Percentiles rank a stretch among this genome's conserved stretches.
Evolutionary conservation across 2,329 filamentous ascomycete genomes (phyloP).

Genomic region (Ophiognomonia clavigignenti-juglandacearum): DNA sequence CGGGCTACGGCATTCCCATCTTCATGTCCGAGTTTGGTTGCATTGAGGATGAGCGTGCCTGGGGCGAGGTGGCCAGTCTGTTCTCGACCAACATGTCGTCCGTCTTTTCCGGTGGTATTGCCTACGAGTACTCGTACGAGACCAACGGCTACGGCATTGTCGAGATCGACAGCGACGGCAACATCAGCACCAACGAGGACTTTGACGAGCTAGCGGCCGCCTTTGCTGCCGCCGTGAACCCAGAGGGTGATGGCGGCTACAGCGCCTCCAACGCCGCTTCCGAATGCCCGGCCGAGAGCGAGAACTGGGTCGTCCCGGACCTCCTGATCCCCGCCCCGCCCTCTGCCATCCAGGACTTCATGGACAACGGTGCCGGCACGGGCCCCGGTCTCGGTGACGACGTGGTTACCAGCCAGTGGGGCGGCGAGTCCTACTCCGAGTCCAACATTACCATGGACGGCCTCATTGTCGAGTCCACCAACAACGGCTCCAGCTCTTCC

Average conservation of each 20-base stretch:
- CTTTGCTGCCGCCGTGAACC: slow-evolving; percentile 43
- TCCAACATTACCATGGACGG: slow-evolving; percentile 14
- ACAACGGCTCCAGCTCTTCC: no score
- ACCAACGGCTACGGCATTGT: slow-evolving; percentile 77
- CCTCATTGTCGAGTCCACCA: slow-evolving; percentile 4
- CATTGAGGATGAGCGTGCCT: slow-evolving; percentile 73
- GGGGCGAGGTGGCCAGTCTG: slow-evolving; percentile 71
- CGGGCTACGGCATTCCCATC: slow-evolving; percentile 79
- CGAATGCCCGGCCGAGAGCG: slow-evolving; percentile 44
- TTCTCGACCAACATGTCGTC: slow-evolving; percentile 78
- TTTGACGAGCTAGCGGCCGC: slow-evolving; percentile 51
- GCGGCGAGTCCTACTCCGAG: slow-evolving; percentile 13
- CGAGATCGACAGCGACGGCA: slow-evolving; percentile 50
- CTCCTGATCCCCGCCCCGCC: slow-evolving; percentile 50
- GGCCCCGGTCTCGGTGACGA: slow-evolving; percentile 48
- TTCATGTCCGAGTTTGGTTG: slow-evolving; percentile 97
- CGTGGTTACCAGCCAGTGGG: slow-evolving; percentile 20
- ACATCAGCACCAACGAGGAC: slow-evolving; percentile 55
- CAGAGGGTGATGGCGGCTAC: slow-evolving; percentile 46
- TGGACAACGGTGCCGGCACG: slow-evolving; percentile 46
- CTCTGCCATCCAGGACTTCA: slow-evolving; percentile 43
- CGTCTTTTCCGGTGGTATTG: slow-evolving; percentile 94
- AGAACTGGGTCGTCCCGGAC: slow-evolving; percentile 46
- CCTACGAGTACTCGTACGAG: slow-evolving; percentile 91
- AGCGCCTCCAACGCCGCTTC: slow-evolving; percentile 39